These are phyloP conservation scores for Trichomonas vaginalis DNA, from an alignment of 208 protist species.

Conservation along the genomic window DNA sequence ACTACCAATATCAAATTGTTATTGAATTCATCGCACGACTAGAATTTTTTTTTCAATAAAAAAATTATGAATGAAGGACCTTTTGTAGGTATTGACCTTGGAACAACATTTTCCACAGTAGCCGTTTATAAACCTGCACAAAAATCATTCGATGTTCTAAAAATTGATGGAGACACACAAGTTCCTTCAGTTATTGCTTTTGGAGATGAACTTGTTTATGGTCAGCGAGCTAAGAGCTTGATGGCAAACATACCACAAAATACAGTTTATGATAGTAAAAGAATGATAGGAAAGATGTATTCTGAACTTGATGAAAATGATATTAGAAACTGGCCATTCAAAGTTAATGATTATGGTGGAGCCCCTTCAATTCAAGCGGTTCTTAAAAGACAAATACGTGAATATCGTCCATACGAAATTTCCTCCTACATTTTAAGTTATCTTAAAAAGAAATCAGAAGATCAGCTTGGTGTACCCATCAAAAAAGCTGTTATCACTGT, in stretches of 20 bases:
- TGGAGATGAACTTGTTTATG: slow-evolving; percentile 45
- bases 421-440: slow-evolving; percentile 71
- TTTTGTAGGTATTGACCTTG: slow-evolving; percentile 50
- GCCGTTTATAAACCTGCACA: slow-evolving; percentile 40
- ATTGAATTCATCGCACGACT: too few relatives aligned
- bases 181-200: slow-evolving; percentile 95
- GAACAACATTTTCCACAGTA: slow-evolving; percentile 47
- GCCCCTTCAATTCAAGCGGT: slow-evolving; percentile 63
- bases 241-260: slow-evolving; percentile 49
- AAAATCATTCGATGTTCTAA: slow-evolving; percentile 79
- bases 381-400: slow-evolving; percentile 56
- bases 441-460: slow-evolving; percentile 56
- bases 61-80: background rate
- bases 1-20: too few relatives aligned
- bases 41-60: too few relatives aligned
- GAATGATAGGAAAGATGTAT: slow-evolving; percentile 65
- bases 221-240: slow-evolving; percentile 79
- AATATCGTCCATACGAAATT: slow-evolving; percentile 73
- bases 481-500: slow-evolving; percentile 56
- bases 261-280: slow-evolving; percentile 75
- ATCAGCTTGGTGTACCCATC: slow-evolving; percentile 63
- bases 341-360: slow-evolving; percentile 57
- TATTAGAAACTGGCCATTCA: slow-evolving; percentile 76
- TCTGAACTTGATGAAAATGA: slow-evolving; percentile 70
- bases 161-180: slow-evolving; percentile 91